Evolutionary conservation across 2,329 filamentous ascomycete species (phyloP), one percentile per base, ranked within the genome.

Genomic region (Fusarium heterosporum): DNA sequence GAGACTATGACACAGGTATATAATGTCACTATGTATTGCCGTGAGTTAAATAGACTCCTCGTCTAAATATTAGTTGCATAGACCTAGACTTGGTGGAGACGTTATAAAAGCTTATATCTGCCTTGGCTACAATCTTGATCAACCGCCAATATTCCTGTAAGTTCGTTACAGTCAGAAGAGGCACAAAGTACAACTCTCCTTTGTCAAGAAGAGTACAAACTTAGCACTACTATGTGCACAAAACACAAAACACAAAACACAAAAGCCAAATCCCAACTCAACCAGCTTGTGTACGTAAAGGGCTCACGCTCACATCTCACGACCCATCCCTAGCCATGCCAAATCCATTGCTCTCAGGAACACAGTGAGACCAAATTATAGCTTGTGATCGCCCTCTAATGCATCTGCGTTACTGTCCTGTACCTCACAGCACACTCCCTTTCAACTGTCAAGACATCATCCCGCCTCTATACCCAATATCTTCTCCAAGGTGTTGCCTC

Each of bases 301-400:
- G 42, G 64, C 55, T 68, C 60, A 66, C 60, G 64, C 55, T 68
- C 60, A 66, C 60, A 61, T 55, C 17, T 52, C 61, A 66, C 49
- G 29, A 51, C 22, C 43, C 42, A 30, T 50, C 45, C 29, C n/a
- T 42, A 34, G 32, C 36, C 47, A 40, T 59, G 51, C 45, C 34
- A 55, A 59, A 60, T 38, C 25, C 39, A 61, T 29, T n/a, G 19
- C 2, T 6, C 17, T 61, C 57, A 56, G 34, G 19, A 45, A 36
- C 40, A 60, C 40, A 40, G 19, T 34, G 6, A 40, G 6, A 38
- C 22, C 38, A 22, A 32, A 32, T 14, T 29, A 26, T n/a, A 47
- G 22, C 34, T 53, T 36, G 38, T 62, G 61, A 58, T 53, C 42
- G 25, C 40, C 17, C 38, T 36, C 29, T 14, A 17, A 28, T 43